Base-by-base conservation (phyloP, 495 filamentous ascomycete species). In the Astrothelium macrocarpum region DNA sequence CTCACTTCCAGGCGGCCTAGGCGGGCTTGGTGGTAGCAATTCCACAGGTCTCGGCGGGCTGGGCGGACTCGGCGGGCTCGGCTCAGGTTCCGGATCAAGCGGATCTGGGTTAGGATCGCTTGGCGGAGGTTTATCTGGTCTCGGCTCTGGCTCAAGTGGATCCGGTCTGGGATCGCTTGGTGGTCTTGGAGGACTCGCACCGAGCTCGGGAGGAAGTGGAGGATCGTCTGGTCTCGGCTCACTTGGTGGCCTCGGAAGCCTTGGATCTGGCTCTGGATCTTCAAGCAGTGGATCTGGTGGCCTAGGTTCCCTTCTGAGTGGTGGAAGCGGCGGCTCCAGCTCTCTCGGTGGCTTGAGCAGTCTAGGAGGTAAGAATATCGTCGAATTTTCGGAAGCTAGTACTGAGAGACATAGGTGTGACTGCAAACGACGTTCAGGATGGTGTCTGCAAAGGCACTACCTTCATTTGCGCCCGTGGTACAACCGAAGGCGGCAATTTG, bases 401-500 rank as follows among this genome's bases (percentile, higher is more conserved):
- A n/a, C 45, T 49, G 23, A 49, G 11, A 42, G 0, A 49, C 16
- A 5, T n/a, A 49, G 45, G 56, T 29, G 11, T 26, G 18, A 59
- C 56, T 36, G 56, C 26, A 10, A 59, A 31, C 23, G 56, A 59
- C 23, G 56, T 59, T 36, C 28, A 59, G 31, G 56, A 59, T 20
- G 56, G 56, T 7, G 56, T 31, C 29, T 66, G 64, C 64, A 53
- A 56, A 42, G 64, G 32, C 39, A 63, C 32, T 4, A 59, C 56
- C 0, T 36, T 59, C 28, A 59, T 59, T 25, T 59, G 26, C 25
- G 56, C 56, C 7, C 56, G 56, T 20, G 56, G 56, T 36, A 32
- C 56, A 0, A 59, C 56, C 56, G 56, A 59, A 29, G 25, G 18
- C 25, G 56, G 56, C 18, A 59, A 59, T 20, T 68, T 78, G 63